Conservation (phyloP, 2,329 filamentous ascomycete species). For the Lachnellula subtilissima region DNA sequence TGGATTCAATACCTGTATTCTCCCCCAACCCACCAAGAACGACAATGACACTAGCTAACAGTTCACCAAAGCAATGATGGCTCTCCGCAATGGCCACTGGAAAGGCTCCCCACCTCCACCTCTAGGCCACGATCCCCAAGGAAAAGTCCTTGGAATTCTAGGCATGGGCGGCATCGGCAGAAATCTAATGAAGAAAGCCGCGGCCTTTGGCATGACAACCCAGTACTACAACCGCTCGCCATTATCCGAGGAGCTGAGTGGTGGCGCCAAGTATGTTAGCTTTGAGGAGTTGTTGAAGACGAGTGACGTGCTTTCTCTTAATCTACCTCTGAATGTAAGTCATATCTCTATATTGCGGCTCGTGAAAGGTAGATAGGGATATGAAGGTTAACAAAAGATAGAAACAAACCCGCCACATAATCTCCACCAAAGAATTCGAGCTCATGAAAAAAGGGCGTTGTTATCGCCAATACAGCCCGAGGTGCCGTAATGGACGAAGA, state of each 20-base stretch:
- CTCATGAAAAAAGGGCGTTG: slow-evolving; percentile 75
- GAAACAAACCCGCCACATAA: slow-evolving; percentile 67
- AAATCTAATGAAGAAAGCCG: slow-evolving; percentile 69
- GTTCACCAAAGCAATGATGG: slow-evolving; percentile 46
- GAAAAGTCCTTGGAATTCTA: slow-evolving; percentile 73
- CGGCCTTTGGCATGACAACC: slow-evolving; percentile 70
- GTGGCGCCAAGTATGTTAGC: slow-evolving; percentile 60
- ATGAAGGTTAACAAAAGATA: slow-evolving; percentile 21
- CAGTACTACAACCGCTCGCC: slow-evolving; percentile 69
- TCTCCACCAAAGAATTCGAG: slow-evolving; percentile 64
- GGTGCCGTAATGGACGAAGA: slow-evolving; percentile 79
- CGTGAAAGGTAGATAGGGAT: background rate
- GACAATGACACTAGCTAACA: background rate
- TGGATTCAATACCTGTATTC: slow-evolving; percentile 55
- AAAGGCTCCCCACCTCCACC: slow-evolving; percentile 52
- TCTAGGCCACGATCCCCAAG: slow-evolving; percentile 71
- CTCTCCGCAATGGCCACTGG: slow-evolving; percentile 65
- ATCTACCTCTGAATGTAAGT: slow-evolving; percentile 75
- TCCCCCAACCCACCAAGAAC: background rate
- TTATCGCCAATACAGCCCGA: slow-evolving; percentile 78
- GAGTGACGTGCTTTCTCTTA: slow-evolving; percentile 75
- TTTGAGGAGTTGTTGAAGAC: slow-evolving; percentile 67
- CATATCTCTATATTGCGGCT: background rate
- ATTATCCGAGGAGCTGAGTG: slow-evolving; percentile 50
- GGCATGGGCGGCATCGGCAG: slow-evolving; percentile 84